Base-by-base conservation (phyloP, 1,139 yeast genomes). In the Geotrichum candidum region DNA sequence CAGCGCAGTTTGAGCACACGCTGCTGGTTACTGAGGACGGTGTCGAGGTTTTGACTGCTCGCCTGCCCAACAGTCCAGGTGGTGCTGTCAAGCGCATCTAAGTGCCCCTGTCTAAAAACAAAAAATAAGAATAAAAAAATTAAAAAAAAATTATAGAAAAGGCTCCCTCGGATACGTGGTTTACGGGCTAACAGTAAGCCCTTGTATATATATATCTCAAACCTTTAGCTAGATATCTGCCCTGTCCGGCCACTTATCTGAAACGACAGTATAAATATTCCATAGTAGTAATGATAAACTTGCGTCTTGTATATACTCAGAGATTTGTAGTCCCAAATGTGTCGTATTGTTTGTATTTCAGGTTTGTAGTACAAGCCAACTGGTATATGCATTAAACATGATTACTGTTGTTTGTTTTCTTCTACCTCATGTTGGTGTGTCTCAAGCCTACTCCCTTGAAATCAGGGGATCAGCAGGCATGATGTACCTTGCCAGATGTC, bases 1-100 rank as follows among this genome's bases (percentile, higher is more conserved):
- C 94, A 67, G 99, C 99, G 0, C 99, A 95, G 76, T 95, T 95
- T 70, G 81, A 95, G 76, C 98, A 95, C 73, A 92, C 96, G 73
- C 72, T 95, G 71, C 77, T 95, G 65, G 96, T 94, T 50, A 95
- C 99, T 5, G 98, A 91, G 71, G 87, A 85, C 60, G 99, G 99
- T 18, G 90, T 87, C 53, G 99, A 95, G 76, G 87, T 94, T 11
- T 82, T 95, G 70, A 88, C 96, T 45, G 96, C 91, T 0, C 83
- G 98, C 73, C 80, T 79, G 61, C 85, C 85, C 68, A 78, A 78
- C 63, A 86, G 94, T 57, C 97, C 98, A 2, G 98, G 98, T 60
- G 98, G 98, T 0, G 82, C 97, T 18, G 76, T 88, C 60, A 77
- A 84, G 51, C 81, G 96, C 76, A 78, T 82, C 54, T 75, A 61